These are phyloP conservation scores for Rhizopogon rudus DNA, from an alignment of 768 basidiomycete species.

Conservation along the genomic window DNA sequence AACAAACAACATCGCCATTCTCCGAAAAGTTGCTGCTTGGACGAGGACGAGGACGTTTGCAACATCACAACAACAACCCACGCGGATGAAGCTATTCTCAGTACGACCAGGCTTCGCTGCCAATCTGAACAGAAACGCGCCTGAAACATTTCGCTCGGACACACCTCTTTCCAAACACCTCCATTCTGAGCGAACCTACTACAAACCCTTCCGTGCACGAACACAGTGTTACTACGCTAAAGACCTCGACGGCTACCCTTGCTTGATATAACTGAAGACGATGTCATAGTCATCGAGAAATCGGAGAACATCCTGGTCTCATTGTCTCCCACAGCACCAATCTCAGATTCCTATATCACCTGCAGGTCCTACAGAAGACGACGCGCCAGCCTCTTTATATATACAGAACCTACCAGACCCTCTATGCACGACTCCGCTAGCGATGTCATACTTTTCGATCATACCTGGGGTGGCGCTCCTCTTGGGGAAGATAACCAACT, in stretches of 20 bases:
- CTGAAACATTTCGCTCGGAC: slow-evolving; percentile 5
- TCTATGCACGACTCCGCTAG: slow-evolving; percentile 4
- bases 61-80: background rate
- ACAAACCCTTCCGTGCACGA: too few species aligned
- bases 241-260: background rate
- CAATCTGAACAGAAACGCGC: slow-evolving; percentile 16
- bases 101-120: slow-evolving; percentile 7
- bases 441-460: slow-evolving; percentile 20
- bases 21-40: background rate
- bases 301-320: background rate
- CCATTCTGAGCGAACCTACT: too few species aligned
- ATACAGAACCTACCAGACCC: slow-evolving; percentile 29
- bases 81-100: slow-evolving; percentile 12
- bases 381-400: slow-evolving; percentile 29
- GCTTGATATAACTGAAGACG: background rate
- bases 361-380: background rate
- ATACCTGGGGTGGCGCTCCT: slow-evolving; percentile 10
- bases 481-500: slow-evolving; percentile 54
- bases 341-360: background rate
- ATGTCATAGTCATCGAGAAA: background rate
- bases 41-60: background rate
- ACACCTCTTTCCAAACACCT: too few species aligned
- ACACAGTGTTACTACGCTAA: too few species aligned
- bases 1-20: too few species aligned
- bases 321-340: background rate